Conservation (phyloP, 441 rosid species). For the Gossypium schwendimanii region DNA sequence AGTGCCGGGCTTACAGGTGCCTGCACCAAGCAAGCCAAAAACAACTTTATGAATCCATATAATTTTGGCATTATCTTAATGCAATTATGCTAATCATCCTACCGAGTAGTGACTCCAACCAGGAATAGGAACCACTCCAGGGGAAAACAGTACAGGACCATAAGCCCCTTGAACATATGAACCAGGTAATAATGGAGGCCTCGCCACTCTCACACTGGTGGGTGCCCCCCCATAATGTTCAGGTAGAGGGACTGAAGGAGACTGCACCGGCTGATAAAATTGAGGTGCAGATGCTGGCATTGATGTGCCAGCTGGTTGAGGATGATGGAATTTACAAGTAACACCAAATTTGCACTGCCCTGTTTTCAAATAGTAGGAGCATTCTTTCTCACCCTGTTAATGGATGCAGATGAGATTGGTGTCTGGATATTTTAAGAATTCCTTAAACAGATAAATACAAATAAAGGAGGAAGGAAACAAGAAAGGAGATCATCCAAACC, state of each 20-base stretch:
- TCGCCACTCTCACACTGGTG: slow-evolving; percentile 55
- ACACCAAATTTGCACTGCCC: too few relatives aligned
- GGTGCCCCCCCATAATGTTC: slow-evolving; percentile 64
- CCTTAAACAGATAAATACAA: background rate
- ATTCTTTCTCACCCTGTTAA: slow-evolving; percentile 70
- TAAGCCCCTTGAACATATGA: slow-evolving; percentile 51
- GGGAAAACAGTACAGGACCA: too few relatives aligned
- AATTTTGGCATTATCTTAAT: slow-evolving; percentile 1
- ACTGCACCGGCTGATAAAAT: too few relatives aligned
- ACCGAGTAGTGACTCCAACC: slow-evolving; percentile 31
- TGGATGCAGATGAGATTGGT: background rate
- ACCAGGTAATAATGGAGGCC: slow-evolving; percentile 63
- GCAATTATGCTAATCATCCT: slow-evolving; percentile 17
- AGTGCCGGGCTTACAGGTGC: slow-evolving; percentile 86
- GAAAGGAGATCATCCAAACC: slow-evolving; percentile 35
- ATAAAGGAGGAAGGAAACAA: slow-evolving; percentile 2
- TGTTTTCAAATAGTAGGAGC: slow-evolving; percentile 31
- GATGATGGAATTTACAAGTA: too few relatives aligned
- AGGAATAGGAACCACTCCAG: too few relatives aligned
- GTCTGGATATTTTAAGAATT: background rate
- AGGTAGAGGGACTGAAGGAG: slow-evolving; percentile 29
- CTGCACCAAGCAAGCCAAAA: slow-evolving; percentile 33
- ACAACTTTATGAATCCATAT: slow-evolving; percentile 15
- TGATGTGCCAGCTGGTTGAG: too few relatives aligned
- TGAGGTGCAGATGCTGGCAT: too few relatives aligned